Conservation (phyloP, 306 rosid species). For the Boehmeria nivea region DNA sequence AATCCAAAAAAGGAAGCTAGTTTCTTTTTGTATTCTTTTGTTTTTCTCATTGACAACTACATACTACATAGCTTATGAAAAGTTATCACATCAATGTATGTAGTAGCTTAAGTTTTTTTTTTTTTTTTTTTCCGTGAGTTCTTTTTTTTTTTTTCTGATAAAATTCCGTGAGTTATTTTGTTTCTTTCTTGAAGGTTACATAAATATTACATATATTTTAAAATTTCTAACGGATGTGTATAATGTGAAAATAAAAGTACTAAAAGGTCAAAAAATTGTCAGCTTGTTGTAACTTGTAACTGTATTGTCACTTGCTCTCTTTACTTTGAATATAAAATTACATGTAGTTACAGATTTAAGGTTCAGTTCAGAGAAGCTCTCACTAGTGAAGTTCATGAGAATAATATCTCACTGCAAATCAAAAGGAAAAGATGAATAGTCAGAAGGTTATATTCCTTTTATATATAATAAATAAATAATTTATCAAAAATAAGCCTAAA, state of each 20-base stretch:
- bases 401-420: not conserved
- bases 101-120: not conserved
- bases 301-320: not conserved
- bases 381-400: not conserved
- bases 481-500: conserved; percentile 1
- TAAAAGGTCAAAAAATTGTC: conserved; percentile 3
- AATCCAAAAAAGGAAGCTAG: too few species aligned
- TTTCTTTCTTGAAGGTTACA: not conserved
- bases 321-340: not conserved
- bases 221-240: not conserved
- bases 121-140: not conserved
- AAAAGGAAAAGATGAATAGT: not conserved
- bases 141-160: not conserved
- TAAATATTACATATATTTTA: not conserved
- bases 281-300: conserved; percentile 2
- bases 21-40: too few species aligned
- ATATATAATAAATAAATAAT: not conserved
- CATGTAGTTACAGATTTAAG: not conserved
- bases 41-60: too few species aligned
- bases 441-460: not conserved
- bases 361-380: not conserved
- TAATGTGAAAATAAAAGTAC: not conserved
- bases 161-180: too few species aligned
- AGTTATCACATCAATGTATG: too few species aligned
- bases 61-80: too few species aligned